Conservation (phyloP, 1,139 yeast species). For the Lizanozyma gosingica region DNA sequence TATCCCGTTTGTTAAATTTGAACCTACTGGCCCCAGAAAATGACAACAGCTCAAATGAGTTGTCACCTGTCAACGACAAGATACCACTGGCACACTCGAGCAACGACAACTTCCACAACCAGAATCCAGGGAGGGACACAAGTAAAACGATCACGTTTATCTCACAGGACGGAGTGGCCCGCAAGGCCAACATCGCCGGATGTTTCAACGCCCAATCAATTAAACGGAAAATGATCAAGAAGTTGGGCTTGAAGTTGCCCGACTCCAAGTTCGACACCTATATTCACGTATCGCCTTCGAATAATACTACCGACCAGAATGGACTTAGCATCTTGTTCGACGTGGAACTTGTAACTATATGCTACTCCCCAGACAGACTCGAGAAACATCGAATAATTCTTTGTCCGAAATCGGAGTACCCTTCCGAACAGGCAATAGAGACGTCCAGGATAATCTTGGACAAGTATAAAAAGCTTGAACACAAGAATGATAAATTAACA, state of each 20-base stretch:
- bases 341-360: conserved; percentile 72
- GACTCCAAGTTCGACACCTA: conserved; percentile 40
- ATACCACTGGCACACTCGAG: conserved; percentile 2
- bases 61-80: conserved; percentile 10
- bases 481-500: conserved; percentile 7
- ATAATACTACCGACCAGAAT: conserved; percentile 17
- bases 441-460: conserved; percentile 42
- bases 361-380: conserved; percentile 63
- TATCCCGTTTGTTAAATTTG: conserved; percentile 18
- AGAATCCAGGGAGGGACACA: conserved; percentile 21
- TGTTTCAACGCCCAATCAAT: conserved; percentile 78
- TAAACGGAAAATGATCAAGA: conserved; percentile 59
- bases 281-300: conserved; percentile 16
- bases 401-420: conserved; percentile 55
- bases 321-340: conserved; percentile 54
- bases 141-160: conserved; percentile 54
- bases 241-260: conserved; percentile 31
- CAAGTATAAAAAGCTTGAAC: conserved; percentile 24
- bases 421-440: conserved; percentile 60
- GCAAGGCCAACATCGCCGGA: conserved; percentile 65
- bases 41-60: conserved; percentile 6
- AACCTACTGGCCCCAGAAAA: neutral
- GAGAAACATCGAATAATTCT: conserved; percentile 71
- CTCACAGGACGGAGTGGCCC: conserved; percentile 66
- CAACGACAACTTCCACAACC: conserved; percentile 6